Evolutionary conservation across 108 stramenopile species (phyloP), one percentile per base, ranked within the genome.

Genomic region (Fistulifera pelliculosa): DNA sequence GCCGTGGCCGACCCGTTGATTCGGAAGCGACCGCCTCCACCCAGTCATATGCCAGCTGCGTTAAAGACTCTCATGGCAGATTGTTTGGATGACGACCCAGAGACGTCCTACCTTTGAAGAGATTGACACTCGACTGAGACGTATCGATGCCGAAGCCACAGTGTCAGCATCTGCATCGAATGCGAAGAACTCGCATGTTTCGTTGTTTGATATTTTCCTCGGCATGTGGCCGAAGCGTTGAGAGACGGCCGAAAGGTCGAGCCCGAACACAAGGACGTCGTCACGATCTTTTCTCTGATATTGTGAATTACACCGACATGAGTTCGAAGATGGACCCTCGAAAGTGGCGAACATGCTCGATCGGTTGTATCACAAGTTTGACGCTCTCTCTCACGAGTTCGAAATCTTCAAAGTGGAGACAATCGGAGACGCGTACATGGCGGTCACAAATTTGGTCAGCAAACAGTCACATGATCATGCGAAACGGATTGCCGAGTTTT

Each of bases 351-450:
- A 75, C 28, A 65, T 86, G 79, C 58, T 86, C 8, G 76, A 80
- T 68, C 60, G 71, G 19, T 71, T 86, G 47, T 86, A 82, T 65
- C 47, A 49, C 27, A 70, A 64, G 24, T 82, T 86, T 55, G 85
- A 86, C 56, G 68, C 63, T 6, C 65, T 86, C 26, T 74, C 77
- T 8, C 62, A 61, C 17, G 73, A 78, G 23, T 76, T 82, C 58
- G 70, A 73, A 45, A 76, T 89, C 1, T 89, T 83, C 67, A 89
- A 85, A 52, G 76, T 88, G 5, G 87, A 88, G 51, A 83, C 79
- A 0, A 79, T 85, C 52, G 84, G 83, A n/a, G 84, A 85, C 50
- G 71, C 74, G 17, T 85, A 76, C 50, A 66, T 83, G 65, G 81
- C 66, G 7, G 85, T 80, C 14, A 69, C 74, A 17, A 83, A 83